Evolutionary conservation across 1,284 basidiomycete genomes (phyloP), one percentile per base, ranked within the genome.

Genomic region (Fomes fomentarius): DNA sequence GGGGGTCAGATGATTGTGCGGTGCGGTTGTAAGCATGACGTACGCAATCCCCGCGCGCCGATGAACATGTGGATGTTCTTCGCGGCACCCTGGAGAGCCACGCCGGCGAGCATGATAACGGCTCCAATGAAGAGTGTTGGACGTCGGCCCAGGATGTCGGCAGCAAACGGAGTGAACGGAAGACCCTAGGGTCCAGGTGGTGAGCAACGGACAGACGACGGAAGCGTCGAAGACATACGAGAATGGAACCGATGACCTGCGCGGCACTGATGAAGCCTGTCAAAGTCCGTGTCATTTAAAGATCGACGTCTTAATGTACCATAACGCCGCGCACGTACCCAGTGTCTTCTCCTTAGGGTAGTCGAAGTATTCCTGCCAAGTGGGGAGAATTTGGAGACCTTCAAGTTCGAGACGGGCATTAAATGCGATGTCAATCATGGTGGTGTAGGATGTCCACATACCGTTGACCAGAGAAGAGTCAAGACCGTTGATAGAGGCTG

Each of bases 381-480:
- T 79, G 3, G 83, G 83, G 19, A 87, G 70, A 53, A 87, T 84
- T 66, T 87, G 85, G 22, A 88, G 70, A 38, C 84, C 84, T 84
- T 28, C 10, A 30, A 12, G n/a, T 12, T 15, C 15, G 24, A 17
- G 15, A 22, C 17, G 26, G 38, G 28, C 33, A 31, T 21, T 14
- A 48, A 22, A 35, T 33, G 30, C 10, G 35, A 41, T 12, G 28
- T 30, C n/a, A n/a, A n/a, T n/a, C n/a, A n/a, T n/a, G n/a, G n/a
- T n/a, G n/a, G n/a, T n/a, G n/a, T 30, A 6, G 28, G 6, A 21
- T n/a, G 35, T 3, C 19, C 4, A 50, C 69, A 26, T 63, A 84
- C 85, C 84, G 62, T 87, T 86, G 21, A 86, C 74, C 34, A 86
- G 67, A 11, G 84, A 87, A 2, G 82, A 83, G 62, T 85, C 82